Evolutionary conservation across 2,329 filamentous ascomycete genomes (phyloP).

Genomic region (Microdochium bolleyi): DNA sequence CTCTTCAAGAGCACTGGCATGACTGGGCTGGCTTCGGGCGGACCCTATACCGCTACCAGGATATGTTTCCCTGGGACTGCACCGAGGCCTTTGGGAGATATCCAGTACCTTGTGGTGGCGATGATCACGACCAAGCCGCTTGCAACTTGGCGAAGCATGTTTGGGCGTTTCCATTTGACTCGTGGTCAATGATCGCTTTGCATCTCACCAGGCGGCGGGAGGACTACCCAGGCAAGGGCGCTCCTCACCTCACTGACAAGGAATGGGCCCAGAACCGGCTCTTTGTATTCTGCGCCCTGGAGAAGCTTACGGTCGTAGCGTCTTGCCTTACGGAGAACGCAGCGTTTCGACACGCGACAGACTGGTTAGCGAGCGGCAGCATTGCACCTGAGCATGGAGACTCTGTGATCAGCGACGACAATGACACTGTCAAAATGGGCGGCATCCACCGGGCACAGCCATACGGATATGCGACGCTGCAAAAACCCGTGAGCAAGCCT

Average conservation of each 20-base stretch:
- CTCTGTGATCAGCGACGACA: neutral
- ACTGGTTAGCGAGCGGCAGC: neutral
- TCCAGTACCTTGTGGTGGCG: conserved; percentile 22
- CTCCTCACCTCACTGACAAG: conserved; percentile 9
- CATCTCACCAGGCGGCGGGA: conserved; percentile 26
- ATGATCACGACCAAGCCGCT: neutral
- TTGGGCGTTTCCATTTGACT: conserved; percentile 34
- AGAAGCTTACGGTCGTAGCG: conserved; percentile 20
- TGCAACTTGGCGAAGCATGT: conserved; percentile 36
- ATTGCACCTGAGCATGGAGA: neutral
- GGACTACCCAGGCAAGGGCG: conserved; percentile 19
- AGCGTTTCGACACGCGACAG: neutral
- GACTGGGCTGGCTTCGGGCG: conserved; percentile 33
- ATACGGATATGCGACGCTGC: conserved; percentile 20
- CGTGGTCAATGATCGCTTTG: conserved; percentile 30
- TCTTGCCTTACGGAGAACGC: conserved; percentile 21
- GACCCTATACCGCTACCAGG: conserved; percentile 29
- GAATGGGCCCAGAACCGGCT: conserved; percentile 28
- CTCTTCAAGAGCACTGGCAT: conserved; percentile 34
- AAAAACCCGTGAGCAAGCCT: neutral
- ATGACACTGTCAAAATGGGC: conserved; percentile 26
- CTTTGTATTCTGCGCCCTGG: conserved; percentile 20
- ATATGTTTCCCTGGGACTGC: conserved; percentile 38
- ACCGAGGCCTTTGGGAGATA: conserved; percentile 32
- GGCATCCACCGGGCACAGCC: conserved; percentile 34